These are phyloP conservation scores for Epichloe aotearoae DNA, from an alignment of 2,329 filamentous ascomycete genomes.

Conservation along the genomic window DNA sequence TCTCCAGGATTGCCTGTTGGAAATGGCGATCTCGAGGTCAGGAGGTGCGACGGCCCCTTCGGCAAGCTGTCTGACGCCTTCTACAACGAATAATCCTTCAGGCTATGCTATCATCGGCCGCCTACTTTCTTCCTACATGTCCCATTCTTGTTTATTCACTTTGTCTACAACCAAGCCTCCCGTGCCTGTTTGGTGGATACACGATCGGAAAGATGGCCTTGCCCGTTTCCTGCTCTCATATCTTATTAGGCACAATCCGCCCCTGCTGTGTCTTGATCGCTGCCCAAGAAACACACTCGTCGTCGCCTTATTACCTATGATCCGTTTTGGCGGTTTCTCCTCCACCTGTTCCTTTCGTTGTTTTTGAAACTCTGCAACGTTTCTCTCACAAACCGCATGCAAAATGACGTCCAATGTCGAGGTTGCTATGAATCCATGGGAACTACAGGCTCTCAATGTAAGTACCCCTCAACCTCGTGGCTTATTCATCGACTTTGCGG, in stretches of 20 bases:
- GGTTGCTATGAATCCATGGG: conserved; percentile 21
- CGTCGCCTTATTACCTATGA: no score
- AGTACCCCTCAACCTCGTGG: background rate
- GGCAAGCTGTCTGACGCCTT: background rate
- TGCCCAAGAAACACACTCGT: background rate
- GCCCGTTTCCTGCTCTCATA: background rate
- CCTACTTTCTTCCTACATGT: background rate
- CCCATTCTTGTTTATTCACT: background rate
- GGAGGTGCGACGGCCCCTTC: background rate
- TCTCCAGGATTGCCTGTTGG: conserved; percentile 1
- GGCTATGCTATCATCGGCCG: background rate
- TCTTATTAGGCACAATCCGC: background rate
- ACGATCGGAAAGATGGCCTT: background rate
- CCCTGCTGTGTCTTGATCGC: background rate
- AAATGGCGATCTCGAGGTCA: conserved; percentile 5
- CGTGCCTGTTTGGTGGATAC: conserved; percentile 1
- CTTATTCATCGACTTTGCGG: background rate
- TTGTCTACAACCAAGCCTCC: background rate
- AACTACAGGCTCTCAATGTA: conserved; percentile 22
- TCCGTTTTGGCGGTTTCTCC: no score
- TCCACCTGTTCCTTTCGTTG: no score
- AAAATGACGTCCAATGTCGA: conserved; percentile 4
- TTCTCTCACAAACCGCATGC: background rate
- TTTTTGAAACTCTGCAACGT: no score
- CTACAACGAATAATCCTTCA: no score